A percentile compares a stretch with the other conserved stretches of the same genome.
These are phyloP conservation scores for Malassezia arunalokei DNA, from an alignment of 1,284 basidiomycete species.

Conservation along the genomic window DNA sequence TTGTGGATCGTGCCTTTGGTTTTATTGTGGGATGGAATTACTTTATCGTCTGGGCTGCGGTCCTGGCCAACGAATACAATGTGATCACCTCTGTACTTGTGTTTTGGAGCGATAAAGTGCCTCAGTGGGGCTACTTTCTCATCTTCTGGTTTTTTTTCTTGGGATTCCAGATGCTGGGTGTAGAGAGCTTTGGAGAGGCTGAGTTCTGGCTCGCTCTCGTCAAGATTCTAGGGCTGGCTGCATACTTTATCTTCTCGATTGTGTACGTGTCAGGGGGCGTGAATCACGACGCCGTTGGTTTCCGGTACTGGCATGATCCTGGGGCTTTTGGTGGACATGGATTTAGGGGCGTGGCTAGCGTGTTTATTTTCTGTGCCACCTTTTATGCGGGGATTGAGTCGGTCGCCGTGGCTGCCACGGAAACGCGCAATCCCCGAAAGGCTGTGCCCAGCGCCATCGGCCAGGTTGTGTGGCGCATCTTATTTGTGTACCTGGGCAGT, in stretches of 20 bases:
- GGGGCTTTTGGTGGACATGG: slow-evolving; percentile 46
- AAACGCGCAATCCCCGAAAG: slow-evolving; percentile 23
- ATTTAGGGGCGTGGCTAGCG: slow-evolving; percentile 33
- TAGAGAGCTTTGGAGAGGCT: slow-evolving; percentile 33
- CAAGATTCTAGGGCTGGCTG: slow-evolving; percentile 21
- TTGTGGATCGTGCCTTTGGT: slow-evolving; percentile 64
- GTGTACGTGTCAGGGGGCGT: slow-evolving; percentile 23
- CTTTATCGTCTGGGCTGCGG: slow-evolving; percentile 24
- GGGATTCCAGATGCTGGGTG: slow-evolving; percentile 19
- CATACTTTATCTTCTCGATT: slow-evolving; percentile 25
- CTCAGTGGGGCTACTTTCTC: slow-evolving; percentile 14
- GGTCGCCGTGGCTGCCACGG: slow-evolving; percentile 26
- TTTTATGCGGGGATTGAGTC: slow-evolving; percentile 60
- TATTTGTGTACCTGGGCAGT: slow-evolving; percentile 53
- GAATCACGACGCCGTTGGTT: slow-evolving; percentile 19
- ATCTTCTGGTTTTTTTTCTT: slow-evolving; percentile 30
- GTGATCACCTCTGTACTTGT: slow-evolving; percentile 22
- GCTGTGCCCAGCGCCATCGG: slow-evolving; percentile 43
- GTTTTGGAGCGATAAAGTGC: slow-evolving; percentile 18
- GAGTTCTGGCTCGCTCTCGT: slow-evolving; percentile 26
- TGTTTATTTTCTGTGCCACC: slow-evolving; percentile 62
- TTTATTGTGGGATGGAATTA: slow-evolving; percentile 51
- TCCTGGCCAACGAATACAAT: slow-evolving; percentile 24
- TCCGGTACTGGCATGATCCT: slow-evolving; percentile 43
- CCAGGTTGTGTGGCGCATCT: slow-evolving; percentile 61